These are phyloP conservation scores for Nitzschia inconspicua DNA, from an alignment of 108 stramenopile genomes.

Conservation along the genomic window DNA sequence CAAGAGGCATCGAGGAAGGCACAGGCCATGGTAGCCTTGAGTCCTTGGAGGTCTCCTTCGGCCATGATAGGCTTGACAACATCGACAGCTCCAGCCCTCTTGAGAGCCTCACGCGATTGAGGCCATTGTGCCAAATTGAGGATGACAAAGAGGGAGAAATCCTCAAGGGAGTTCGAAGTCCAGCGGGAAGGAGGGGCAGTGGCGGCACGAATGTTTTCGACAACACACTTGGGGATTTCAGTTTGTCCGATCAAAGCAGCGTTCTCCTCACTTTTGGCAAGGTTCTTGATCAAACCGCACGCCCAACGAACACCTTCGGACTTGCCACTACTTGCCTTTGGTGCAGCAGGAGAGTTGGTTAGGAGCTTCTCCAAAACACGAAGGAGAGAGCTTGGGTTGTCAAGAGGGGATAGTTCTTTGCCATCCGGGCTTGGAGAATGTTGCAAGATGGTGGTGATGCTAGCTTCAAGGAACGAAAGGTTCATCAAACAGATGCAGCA, in stretches of 20 bases:
- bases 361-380: slow-evolving; percentile 82
- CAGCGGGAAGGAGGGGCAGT: slow-evolving; percentile 83
- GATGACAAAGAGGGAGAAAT: slow-evolving; percentile 85
- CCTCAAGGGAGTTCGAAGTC: slow-evolving; percentile 89
- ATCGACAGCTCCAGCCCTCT: slow-evolving; percentile 82
- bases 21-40: slow-evolving; percentile 92
- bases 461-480: slow-evolving; percentile 88
- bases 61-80: slow-evolving; percentile 89
- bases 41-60: slow-evolving; percentile 86
- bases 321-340: slow-evolving; percentile 89
- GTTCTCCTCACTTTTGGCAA: slow-evolving; percentile 85
- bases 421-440: slow-evolving; percentile 75
- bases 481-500: slow-evolving; percentile 95
- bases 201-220: slow-evolving; percentile 80
- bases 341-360: slow-evolving; percentile 83
- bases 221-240: slow-evolving; percentile 85
- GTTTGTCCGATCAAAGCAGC: slow-evolving; percentile 86
- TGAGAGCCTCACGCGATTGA: slow-evolving; percentile 73
- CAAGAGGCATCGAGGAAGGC: slow-evolving; percentile 81
- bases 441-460: slow-evolving; percentile 84
- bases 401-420: slow-evolving; percentile 59
- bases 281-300: slow-evolving; percentile 91
- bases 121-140: slow-evolving; percentile 88
- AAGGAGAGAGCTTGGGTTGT: slow-evolving; percentile 79
- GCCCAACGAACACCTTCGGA: slow-evolving; percentile 92